These are phyloP conservation scores for Dactylonectria macrodidyma DNA, from an alignment of 2,329 filamentous ascomycete genomes.

Conservation along the genomic window DNA sequence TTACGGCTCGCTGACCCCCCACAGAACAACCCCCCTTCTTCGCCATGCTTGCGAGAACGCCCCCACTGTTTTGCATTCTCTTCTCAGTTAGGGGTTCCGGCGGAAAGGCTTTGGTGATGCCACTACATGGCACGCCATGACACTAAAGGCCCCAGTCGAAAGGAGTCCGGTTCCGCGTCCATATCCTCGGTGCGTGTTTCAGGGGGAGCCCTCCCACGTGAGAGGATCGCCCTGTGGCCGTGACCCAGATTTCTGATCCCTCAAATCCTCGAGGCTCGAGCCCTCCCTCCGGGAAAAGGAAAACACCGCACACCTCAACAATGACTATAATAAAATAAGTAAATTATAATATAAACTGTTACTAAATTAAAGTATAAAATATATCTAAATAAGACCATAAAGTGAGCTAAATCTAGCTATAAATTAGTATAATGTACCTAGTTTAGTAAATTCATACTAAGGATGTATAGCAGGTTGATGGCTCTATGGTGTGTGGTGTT, in stretches of 20 bases:
- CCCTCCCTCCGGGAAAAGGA: not conserved
- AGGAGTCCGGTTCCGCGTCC: slow-evolving; percentile 33
- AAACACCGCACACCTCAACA: too few relatives aligned
- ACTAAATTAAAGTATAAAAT: too few relatives aligned
- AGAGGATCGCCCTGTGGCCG: slow-evolving; percentile 37
- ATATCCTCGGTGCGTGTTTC: slow-evolving; percentile 42
- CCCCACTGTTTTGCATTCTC: slow-evolving; percentile 40
- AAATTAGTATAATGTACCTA: too few relatives aligned
- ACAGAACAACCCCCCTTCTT: slow-evolving; percentile 22
- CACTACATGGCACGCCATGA: slow-evolving; percentile 36
- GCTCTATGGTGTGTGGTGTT: too few relatives aligned
- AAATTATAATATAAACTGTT: too few relatives aligned
- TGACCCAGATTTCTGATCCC: slow-evolving; percentile 41
- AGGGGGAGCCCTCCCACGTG: slow-evolving; percentile 37
- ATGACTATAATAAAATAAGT: too few relatives aligned
- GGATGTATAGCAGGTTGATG: too few relatives aligned
- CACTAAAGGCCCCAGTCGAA: slow-evolving; percentile 25
- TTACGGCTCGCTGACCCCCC: slow-evolving; percentile 20
- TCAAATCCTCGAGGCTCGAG: slow-evolving; percentile 15
- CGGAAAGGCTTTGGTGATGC: slow-evolving; percentile 31
- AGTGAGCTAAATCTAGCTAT: too few relatives aligned
- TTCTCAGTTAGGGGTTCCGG: slow-evolving; percentile 29
- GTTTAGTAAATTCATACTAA: too few relatives aligned
- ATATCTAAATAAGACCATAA: too few relatives aligned
- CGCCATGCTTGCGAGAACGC: slow-evolving; percentile 32